Percentiles rank a stretch among this genome's conserved stretches.
phyloP scores from a whole-genome alignment of 2,329 filamentous ascomycete genomes.

The Phialophora expanda region DNA sequence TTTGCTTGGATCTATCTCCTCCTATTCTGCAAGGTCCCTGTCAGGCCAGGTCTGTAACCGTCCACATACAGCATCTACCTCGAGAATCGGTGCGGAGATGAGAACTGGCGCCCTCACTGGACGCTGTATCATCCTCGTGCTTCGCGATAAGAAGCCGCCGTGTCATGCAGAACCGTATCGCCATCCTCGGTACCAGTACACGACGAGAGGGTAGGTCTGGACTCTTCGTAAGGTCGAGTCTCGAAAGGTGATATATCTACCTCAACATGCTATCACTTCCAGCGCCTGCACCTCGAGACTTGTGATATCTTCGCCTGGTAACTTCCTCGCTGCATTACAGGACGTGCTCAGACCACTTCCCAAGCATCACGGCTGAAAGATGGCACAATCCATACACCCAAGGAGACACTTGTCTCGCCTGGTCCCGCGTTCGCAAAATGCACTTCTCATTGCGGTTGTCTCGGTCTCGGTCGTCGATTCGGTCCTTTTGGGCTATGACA shows the following conservation, averaged over 20 bases:
- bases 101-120: background rate
- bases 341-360: background rate
- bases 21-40: background rate
- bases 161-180: background rate
- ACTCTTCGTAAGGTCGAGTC: background rate
- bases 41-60: background rate
- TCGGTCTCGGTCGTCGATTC: constrained; percentile 42
- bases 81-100: background rate
- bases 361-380: background rate
- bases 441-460: constrained; percentile 31
- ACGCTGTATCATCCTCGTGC: background rate
- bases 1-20: background rate
- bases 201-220: background rate
- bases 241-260: background rate
- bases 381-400: constrained; percentile 11
- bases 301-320: background rate
- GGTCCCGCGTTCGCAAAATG: constrained; percentile 14
- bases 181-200: background rate
- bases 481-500: constrained; percentile 43
- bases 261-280: background rate
- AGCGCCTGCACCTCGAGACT: background rate
- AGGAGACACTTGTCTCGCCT: constrained; percentile 22
- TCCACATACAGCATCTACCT: background rate
- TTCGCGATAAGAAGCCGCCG: background rate
- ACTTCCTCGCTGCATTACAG: background rate